These are phyloP conservation scores for Apiospora koreana DNA, from an alignment of 2,329 filamentous ascomycete species.

Conservation along the genomic window DNA sequence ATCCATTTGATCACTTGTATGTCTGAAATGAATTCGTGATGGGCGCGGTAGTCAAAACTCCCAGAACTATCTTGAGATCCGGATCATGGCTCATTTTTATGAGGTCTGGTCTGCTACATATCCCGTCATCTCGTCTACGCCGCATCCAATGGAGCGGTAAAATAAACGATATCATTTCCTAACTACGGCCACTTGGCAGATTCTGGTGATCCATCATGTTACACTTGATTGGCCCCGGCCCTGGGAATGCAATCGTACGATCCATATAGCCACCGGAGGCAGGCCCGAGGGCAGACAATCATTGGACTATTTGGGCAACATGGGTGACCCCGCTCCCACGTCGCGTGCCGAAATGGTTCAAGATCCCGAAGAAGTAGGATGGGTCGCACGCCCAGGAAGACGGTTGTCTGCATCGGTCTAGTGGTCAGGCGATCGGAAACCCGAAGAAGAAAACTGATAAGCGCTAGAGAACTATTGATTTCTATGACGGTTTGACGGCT, in stretches of 20 bases:
- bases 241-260: neutral
- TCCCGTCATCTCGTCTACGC: neutral
- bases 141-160: neutral
- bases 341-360: neutral
- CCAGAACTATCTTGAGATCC: too few species aligned
- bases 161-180: neutral
- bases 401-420: neutral
- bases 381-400: neutral
- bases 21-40: too few species aligned
- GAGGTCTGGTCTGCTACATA: neutral
- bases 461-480: neutral
- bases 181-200: neutral
- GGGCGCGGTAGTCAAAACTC: too few species aligned
- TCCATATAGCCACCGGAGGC: neutral
- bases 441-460: neutral
- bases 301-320: neutral
- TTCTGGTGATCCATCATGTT: neutral
- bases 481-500: neutral
- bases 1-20: conserved; percentile 17
- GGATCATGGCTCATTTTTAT: neutral
- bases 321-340: neutral
- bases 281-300: neutral
- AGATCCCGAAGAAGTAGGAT: neutral
- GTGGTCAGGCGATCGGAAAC: neutral
- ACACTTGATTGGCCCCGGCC: neutral